A percentile compares a stretch with the other conserved stretches of the same genome.
Conservation (phyloP, 306 rosid species). For the Malus asiatica region DNA sequence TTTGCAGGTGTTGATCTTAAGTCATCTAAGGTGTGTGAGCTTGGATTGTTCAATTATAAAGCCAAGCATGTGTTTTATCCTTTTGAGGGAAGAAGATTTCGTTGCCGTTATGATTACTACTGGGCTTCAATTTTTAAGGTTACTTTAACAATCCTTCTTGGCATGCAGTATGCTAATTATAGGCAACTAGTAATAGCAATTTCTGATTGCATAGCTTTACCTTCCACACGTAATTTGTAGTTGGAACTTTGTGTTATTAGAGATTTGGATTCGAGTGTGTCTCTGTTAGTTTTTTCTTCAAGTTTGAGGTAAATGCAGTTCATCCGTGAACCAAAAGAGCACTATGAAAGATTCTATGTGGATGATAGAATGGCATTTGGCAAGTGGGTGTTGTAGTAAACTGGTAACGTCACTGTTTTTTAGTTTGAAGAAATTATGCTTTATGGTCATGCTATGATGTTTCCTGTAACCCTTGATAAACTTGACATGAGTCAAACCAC, state of each 20-base stretch:
- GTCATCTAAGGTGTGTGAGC: slow-evolving; percentile 88
- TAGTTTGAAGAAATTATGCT: not conserved
- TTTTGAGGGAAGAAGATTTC: slow-evolving; percentile 59
- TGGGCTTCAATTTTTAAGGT: slow-evolving; percentile 95
- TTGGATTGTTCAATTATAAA: slow-evolving; percentile 69
- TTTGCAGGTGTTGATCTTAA: slow-evolving; percentile 87
- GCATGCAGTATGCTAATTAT: not conserved
- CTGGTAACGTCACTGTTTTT: not conserved
- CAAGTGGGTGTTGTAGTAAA: not conserved
- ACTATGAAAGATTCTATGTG: not conserved
- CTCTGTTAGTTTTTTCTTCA: not conserved
- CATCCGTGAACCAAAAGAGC: not conserved
- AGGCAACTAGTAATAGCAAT: not conserved
- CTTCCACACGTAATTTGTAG: not conserved
- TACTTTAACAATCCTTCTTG: not conserved
- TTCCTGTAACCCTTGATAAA: not conserved
- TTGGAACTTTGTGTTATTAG: not conserved
- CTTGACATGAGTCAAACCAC: not conserved
- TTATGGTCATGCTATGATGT: not conserved
- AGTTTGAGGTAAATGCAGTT: not conserved
- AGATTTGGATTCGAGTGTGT: not conserved
- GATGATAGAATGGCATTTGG: not conserved
- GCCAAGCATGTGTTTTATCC: slow-evolving; percentile 71
- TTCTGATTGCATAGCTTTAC: not conserved
- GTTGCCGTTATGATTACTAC: slow-evolving; percentile 85